phyloP scores from a whole-genome alignment of 2,329 filamentous ascomycete species.

The Fusarium domesticum region DNA sequence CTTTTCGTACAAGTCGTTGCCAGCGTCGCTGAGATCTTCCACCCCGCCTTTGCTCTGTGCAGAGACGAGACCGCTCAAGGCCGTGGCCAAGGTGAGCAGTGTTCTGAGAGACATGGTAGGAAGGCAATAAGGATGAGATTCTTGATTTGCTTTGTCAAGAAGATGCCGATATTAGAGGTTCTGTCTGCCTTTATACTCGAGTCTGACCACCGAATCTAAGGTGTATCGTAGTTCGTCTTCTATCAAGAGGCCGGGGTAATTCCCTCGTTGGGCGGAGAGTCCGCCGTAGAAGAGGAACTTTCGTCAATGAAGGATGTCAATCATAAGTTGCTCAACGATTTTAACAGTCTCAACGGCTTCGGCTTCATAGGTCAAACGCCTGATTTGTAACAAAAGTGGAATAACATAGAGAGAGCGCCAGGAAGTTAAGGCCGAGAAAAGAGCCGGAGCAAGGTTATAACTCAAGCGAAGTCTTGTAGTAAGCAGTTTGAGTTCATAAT shows the following conservation, averaged over 20 bases:
- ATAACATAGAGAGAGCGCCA: not conserved
- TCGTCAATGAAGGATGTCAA: too few species aligned
- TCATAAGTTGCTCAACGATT: too few species aligned
- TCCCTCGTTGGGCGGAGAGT: conserved; percentile 13
- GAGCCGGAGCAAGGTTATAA: conserved; percentile 14
- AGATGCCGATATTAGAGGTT: not conserved
- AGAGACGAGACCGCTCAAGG: conserved; percentile 12
- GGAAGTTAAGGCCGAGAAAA: conserved; percentile 17
- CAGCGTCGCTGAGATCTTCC: conserved; percentile 13
- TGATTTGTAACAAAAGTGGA: too few species aligned
- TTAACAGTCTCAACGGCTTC: not conserved
- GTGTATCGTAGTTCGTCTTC: not conserved
- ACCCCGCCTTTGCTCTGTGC: conserved; percentile 22
- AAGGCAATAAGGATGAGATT: not conserved
- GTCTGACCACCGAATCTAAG: not conserved
- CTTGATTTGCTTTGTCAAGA: not conserved
- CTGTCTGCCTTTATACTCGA: not conserved
- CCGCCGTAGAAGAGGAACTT: conserved; percentile 5
- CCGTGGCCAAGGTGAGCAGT: conserved; percentile 14
- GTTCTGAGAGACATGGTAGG: conserved; percentile 17
- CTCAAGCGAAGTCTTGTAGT: not conserved
- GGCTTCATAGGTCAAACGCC: conserved; percentile 2
- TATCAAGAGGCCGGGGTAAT: not conserved
- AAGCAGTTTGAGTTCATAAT: too few species aligned
- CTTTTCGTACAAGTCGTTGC: conserved; percentile 20